Evolutionary conservation across 352 stramenopile genomes (phyloP), one percentile per base, ranked within the genome.

Genomic region (Phytophthora multivora): DNA sequence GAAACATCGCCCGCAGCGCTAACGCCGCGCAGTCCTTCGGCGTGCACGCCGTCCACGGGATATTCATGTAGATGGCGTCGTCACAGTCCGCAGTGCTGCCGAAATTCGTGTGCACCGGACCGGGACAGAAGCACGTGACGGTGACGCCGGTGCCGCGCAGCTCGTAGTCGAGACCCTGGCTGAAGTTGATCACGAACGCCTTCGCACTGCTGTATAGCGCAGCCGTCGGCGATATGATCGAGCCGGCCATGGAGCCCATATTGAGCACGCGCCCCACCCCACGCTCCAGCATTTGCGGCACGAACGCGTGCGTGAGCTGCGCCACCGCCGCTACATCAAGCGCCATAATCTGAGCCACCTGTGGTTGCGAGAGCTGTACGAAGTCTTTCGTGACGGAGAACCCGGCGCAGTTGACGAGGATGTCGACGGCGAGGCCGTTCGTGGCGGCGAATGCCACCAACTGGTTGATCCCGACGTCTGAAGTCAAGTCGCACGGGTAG

Each of bases 321-420:
- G 75, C 64, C 50, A 85, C 64, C 0, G 77, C 65, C 18, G 75
- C 60, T 33, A 93, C 62, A 59, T 95, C 87, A 15, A 90, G 59
- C 12, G 77, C 66, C 42, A 95, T 65, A 35, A 93, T 65, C 30
- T 83, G 66, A 21, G 75, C 71, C 18, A 91, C 47, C n/a, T 73
- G 49, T 11, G 60, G 28, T 26, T 31, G 31, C 2, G 71, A 66
- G 10, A 85, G 52, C 33, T 73, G 52, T 11, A 71, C 33, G 41
- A 90, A 85, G 43, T 55, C 48, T 23, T 70, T 70, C 0, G 55
- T 69, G 31, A 76, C 31, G 4, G 76, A 79, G 26, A 83, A 71
- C 9, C 80, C 73, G 0, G 82, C 86, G 50, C 87, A 90, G 50
- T 95, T 93, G 51, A 95, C 71, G 19, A 96, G 70, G 19, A 96